Evolutionary conservation across 2,329 filamentous ascomycete species (phyloP).

Genomic region (Fusarium dlaminii): DNA sequence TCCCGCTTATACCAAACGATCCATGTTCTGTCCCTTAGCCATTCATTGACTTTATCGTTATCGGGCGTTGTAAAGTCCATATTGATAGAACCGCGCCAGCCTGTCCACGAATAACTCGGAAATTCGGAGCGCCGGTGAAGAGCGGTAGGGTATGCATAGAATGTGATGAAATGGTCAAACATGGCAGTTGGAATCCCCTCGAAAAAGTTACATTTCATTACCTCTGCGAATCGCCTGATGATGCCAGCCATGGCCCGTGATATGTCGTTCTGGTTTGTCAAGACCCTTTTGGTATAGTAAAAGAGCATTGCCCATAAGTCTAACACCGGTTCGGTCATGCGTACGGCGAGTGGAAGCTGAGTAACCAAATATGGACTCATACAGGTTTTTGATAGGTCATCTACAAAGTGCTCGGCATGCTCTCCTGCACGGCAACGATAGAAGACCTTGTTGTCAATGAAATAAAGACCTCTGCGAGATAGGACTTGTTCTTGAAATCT

Average conservation of each 20-base stretch:
- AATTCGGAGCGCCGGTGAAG: fast-evolving
- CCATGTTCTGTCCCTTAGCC: background rate
- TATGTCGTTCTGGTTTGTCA: background rate
- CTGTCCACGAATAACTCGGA: background rate
- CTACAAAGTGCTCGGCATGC: background rate
- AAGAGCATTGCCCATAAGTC: fast-evolving
- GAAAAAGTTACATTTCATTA: fast-evolving
- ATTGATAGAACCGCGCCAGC: background rate
- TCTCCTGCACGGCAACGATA: background rate
- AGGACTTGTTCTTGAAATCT: fast-evolving
- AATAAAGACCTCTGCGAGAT: background rate
- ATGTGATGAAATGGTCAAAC: fast-evolving
- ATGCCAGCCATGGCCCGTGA: background rate
- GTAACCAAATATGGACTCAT: too few relatives aligned
- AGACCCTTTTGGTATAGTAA: background rate
- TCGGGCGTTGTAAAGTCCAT: too few relatives aligned
- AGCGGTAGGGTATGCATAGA: fast-evolving
- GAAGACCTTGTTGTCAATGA: background rate
- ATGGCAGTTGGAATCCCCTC: fast-evolving
- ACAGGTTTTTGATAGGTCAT: background rate
- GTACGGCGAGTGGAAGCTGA: too few relatives aligned
- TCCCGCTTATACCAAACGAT: fast-evolving
- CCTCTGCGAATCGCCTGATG: fast-evolving
- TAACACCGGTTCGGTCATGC: fast-evolving
- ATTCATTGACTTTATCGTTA: too few relatives aligned